Evolutionary conservation across 306 rosid genomes (phyloP), one percentile per base, ranked within the genome.

Genomic region (Cucurbita argyrosperma): DNA sequence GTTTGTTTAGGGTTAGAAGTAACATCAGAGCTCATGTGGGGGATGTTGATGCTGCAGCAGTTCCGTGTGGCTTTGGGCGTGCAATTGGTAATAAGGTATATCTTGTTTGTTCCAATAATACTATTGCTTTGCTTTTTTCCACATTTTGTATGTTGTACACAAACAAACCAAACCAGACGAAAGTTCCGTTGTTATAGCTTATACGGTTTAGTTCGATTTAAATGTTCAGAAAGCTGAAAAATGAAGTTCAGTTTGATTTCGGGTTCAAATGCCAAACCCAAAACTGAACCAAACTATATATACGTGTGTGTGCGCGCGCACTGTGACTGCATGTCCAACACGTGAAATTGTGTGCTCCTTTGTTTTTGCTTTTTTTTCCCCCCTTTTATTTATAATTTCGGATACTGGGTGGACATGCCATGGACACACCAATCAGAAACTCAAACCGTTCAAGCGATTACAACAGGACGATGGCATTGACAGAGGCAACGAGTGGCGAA

Each of bases 41-140:
- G 66, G 98, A 94, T 83, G 89, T 94, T 66, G 98, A 94, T 30
- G 98, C 87, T 51, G 97, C 97, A 73, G 98, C 98, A 78, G 98
- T 94, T 86, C 97, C 98, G 5, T 94, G 98, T 82, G 98, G 98
- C 61, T 89, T 94, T 64, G 98, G 98, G 55, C 98, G 97, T 55
- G 92, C 98, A 79, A 90, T 94, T 82, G 98, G 98, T 79, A 94
- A 94, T 79, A 94, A 94, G 96, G 99, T 90, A 79, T 23, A 18
- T 45, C 52, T 18, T 79, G 64, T 58, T 60, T 62, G 23, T 49
- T 26, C 62, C 47, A 59, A 10, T 46, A 52, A 71, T 74, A 57
- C 71, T n/a, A 58, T 51, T 58, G 49, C 58, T 53, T 74, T 62
- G 23, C 23, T 45, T 45, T 45, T 47, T 8, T 55, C 45, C 39